Base-by-base conservation (phyloP, 192 early-diverging fungal species). In the Globomyces pollinis-pini region DNA sequence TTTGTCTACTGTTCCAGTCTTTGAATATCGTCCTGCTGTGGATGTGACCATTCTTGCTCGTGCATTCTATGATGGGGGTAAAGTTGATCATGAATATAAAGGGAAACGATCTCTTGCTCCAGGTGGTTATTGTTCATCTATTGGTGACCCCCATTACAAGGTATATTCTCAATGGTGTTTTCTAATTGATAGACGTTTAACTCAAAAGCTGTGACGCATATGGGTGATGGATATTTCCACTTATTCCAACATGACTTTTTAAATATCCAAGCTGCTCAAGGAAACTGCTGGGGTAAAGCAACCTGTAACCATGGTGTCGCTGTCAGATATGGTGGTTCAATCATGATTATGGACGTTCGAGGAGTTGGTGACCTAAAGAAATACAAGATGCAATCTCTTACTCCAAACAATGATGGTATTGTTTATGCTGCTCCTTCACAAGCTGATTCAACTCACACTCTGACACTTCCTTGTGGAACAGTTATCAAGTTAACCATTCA, bases 341-440 rank as follows among this genome's bases (percentile, higher is more conserved):
- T 60, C 31, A 16, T 45, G 8, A 29, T 23, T 5, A 18, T 44
- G 3, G 58, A 60, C 32, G 28, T 60, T 24, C 36, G 58, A 34
- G 32, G 28, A 13, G 9, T 9, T 9, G 6, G 26, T n/a, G 50
- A 51, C 44, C 18, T 47, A 29, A 45, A 60, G 21, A 49, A 41
- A 21, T 31, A 51, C 28, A 34, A 26, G 3, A 9, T 33, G 7
- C 30, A 15, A 20, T 24, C 23, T 41, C 44, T 60, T 18, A 60
- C 58, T 16, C n/a, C 15, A 20, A 60, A 60, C 35, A 39, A 42
- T 13, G 43, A 60, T 30, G 58, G 58, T 42, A 30, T 60, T 35
- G 9, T 38, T 5, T 60, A 60, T 32, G 32, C 36, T 45, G 6
- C 38, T 16, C 58, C 58, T 12, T 15, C 58, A 7, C 9, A 8